Evolutionary conservation across 1,139 yeast genomes (phyloP), one percentile per base, ranked within the genome.

Genomic region (Blastobotrys apis): DNA sequence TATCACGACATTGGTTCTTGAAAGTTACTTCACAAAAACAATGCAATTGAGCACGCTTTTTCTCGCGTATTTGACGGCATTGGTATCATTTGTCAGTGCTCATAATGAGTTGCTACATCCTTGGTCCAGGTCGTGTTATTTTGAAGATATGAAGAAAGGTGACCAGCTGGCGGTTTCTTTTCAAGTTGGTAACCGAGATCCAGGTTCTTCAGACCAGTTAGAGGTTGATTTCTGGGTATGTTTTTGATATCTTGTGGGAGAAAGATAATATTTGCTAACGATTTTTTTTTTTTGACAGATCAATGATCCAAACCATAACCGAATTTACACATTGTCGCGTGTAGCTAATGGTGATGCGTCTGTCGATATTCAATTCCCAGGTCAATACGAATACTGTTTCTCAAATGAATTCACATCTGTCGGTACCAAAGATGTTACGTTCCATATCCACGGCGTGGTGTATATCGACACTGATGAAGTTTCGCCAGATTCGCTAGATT

Each of bases 181-280:
- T 77, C 98, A 92, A 69, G 94, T 86, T 39, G 97, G 97, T 51
- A 87, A 92, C 59, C 79, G 97, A 67, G 83, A 86, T 60, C 84
- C 90, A 38, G 73, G 74, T 53, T 79, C 90, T 44, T 75, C 84
- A 33, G 86, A 82, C 53, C 96, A 88, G 66, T 73, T 81, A 53
- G 76, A 70, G 26, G 81, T 87, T 49, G 95, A 88, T 63, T 88
- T 92, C 65, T 58, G 71, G 66, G 36, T 33, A 17, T n/a, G 36
- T 16, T 15, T 16, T 15, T 13, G 13, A 5, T 17, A 10, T 10
- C 9, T 12, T 25, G 13, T 10, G 15, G 13, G 33, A 9, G 9
- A 10, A 10, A 30, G 13, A 10, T 30, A 15, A 30, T 30, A 10
- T 8, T 9, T 30, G 13, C 34, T 31, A 31, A 31, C 34, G 6